Conservation (phyloP, 345 rosid species). For the Capsella bursapastoris region DNA sequence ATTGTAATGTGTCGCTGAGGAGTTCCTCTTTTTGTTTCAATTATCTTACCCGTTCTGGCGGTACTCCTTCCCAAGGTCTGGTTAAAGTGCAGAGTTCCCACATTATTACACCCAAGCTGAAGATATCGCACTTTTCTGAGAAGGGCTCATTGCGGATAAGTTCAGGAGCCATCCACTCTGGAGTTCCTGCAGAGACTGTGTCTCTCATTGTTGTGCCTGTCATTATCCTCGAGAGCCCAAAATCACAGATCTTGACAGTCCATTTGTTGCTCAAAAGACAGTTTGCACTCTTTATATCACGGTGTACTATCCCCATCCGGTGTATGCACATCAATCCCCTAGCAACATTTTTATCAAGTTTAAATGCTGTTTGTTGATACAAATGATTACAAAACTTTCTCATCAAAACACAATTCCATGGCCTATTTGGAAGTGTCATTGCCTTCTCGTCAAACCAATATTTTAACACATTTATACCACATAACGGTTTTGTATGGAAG, state of each 20-base stretch:
- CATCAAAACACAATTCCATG: not conserved
- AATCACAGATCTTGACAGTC: slow-evolving; percentile 96
- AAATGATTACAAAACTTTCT: slow-evolving; percentile 1
- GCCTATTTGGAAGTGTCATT: not conserved
- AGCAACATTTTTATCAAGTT: not conserved
- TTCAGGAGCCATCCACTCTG: slow-evolving; percentile 99
- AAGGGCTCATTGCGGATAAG: slow-evolving; percentile 90
- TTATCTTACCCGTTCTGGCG: slow-evolving; percentile 77
- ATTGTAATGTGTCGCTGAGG: not conserved
- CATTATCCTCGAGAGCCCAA: slow-evolving; percentile 94
- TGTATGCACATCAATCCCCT: slow-evolving; percentile 99
- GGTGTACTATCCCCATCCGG: slow-evolving; percentile 93
- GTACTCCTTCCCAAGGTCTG: slow-evolving; percentile 98
- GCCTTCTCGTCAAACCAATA: slow-evolving; percentile 2
- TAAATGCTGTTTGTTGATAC: not conserved
- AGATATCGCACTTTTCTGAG: slow-evolving; percentile 95
- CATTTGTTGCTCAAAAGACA: slow-evolving; percentile 91
- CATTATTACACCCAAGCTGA: slow-evolving; percentile 97
- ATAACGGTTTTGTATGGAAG: not conserved
- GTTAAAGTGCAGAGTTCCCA: slow-evolving; percentile 95
- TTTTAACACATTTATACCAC: not conserved
- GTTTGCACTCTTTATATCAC: slow-evolving; percentile 86
- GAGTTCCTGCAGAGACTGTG: slow-evolving; percentile 93
- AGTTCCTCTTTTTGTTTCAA: slow-evolving; percentile 10
- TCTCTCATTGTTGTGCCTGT: slow-evolving; percentile 70